phyloP scores from a whole-genome alignment of 352 stramenopile genomes.

The Phytophthora cactorum region DNA sequence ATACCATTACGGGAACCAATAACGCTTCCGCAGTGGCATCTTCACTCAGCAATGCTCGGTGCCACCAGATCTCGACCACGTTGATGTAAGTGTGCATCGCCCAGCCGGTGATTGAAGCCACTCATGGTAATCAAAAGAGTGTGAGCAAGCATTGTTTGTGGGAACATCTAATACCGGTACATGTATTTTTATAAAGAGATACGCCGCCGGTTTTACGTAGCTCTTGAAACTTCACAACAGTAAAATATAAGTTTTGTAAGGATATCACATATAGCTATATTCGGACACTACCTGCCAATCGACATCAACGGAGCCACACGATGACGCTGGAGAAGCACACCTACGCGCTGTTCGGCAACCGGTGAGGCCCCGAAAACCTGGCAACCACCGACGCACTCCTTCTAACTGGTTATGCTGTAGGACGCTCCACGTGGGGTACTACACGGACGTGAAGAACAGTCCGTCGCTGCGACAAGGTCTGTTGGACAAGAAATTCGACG shows the following conservation, averaged over 20 bases:
- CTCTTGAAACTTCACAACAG: too few relatives aligned
- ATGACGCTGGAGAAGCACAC: constrained; percentile 64
- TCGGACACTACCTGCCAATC: neutral
- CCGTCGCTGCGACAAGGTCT: constrained; percentile 57
- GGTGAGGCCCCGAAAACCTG: constrained; percentile 37
- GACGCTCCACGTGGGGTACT: constrained; percentile 78
- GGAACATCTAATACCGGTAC: too few relatives aligned
- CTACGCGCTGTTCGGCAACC: constrained; percentile 70
- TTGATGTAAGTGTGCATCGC: too few relatives aligned
- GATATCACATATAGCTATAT: neutral
- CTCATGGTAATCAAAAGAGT: too few relatives aligned
- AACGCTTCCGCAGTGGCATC: too few relatives aligned
- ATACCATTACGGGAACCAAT: too few relatives aligned
- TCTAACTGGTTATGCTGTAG: constrained; percentile 34
- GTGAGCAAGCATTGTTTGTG: too few relatives aligned
- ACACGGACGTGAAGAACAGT: constrained; percentile 77
- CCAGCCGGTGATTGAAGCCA: too few relatives aligned
- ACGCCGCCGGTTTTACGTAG: too few relatives aligned
- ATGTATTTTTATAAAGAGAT: too few relatives aligned
- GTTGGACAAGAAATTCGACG: constrained; percentile 71
- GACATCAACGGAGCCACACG: neutral
- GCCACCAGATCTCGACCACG: too few relatives aligned
- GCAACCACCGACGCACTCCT: neutral
- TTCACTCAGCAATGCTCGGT: too few relatives aligned
- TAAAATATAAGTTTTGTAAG: neutral